A percentile compares a stretch with the other conserved stretches of the same genome.
phyloP scores from a whole-genome alignment of 2,329 filamentous ascomycete genomes.

The Ascochyta clinopodiicola region DNA sequence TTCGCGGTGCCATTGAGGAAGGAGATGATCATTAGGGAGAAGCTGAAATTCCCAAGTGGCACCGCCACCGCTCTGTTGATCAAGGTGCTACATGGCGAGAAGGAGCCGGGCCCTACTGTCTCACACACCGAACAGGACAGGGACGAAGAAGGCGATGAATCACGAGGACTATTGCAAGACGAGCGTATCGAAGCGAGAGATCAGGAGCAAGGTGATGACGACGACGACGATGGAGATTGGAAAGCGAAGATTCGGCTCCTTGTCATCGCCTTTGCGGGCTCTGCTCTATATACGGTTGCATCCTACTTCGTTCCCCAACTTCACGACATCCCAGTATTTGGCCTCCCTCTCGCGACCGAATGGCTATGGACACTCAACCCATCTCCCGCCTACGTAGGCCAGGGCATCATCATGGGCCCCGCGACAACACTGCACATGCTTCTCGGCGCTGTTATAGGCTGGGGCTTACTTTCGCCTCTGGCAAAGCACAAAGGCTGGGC shows the following conservation, averaged over 20 bases:
- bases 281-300: slow-evolving; percentile 71
- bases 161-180: slow-evolving; percentile 43
- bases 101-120: slow-evolving; percentile 26
- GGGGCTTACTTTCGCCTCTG: slow-evolving; percentile 87
- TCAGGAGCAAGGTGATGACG: slow-evolving; percentile 36
- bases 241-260: slow-evolving; percentile 67
- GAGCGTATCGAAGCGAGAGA: slow-evolving; percentile 25
- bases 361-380: slow-evolving; percentile 98
- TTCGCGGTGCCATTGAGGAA: slow-evolving; percentile 91
- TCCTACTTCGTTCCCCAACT: slow-evolving; percentile 91
- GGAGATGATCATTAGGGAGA: slow-evolving; percentile 92
- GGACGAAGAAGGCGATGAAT: slow-evolving; percentile 38
- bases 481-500: slow-evolving; percentile 90
- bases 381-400: slow-evolving; percentile 94
- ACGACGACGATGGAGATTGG: slow-evolving; percentile 60
- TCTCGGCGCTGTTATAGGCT: slow-evolving; percentile 84
- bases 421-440: slow-evolving; percentile 96
- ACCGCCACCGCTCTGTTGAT: slow-evolving; percentile 96
- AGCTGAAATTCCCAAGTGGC: slow-evolving; percentile 91
- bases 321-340: slow-evolving; percentile 86
- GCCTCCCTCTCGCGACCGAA: slow-evolving; percentile 71
- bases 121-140: slow-evolving; percentile 5
- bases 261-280: slow-evolving; percentile 65
- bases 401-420: slow-evolving; percentile 98
- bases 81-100: slow-evolving; percentile 77